Percentiles rank a stretch among this genome's conserved stretches.
Conservation (phyloP, 495 filamentous ascomycete species). For the Gamarada debralockiae region DNA sequence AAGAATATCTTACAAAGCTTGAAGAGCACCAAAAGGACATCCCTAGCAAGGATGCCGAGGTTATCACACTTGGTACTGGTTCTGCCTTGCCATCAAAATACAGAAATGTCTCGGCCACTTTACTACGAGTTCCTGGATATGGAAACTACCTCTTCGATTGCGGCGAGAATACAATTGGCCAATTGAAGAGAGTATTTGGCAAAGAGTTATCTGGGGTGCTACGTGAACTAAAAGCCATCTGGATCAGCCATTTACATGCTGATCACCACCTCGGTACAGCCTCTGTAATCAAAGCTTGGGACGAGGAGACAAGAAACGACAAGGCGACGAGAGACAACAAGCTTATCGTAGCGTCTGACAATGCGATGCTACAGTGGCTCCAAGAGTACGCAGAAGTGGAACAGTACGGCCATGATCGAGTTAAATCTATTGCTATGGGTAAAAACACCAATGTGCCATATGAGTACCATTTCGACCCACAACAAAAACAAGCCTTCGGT, state of each 20-base stretch:
- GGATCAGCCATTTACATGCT: conserved; percentile 93
- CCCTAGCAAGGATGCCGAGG: conserved; percentile 68
- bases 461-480: neutral
- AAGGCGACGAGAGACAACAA: conserved; percentile 37
- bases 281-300: conserved; percentile 76
- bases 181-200: conserved; percentile 71
- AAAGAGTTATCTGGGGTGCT: conserved; percentile 65
- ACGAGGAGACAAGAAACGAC: conserved; percentile 30
- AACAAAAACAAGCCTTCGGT: conserved; percentile 27
- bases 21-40: conserved; percentile 48
- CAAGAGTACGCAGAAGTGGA: conserved; percentile 75
- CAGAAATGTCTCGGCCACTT: conserved; percentile 87
- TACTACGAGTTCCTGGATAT: conserved; percentile 75
- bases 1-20: conserved; percentile 34
- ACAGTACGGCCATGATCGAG: conserved; percentile 61
- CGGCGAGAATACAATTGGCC: conserved; percentile 92
- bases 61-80: conserved; percentile 86
- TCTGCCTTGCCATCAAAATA: conserved; percentile 87
- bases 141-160: conserved; percentile 87
- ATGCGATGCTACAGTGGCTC: conserved; percentile 66
- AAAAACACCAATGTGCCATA: conserved; percentile 9
- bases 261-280: conserved; percentile 90
- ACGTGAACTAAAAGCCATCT: conserved; percentile 75
- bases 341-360: conserved; percentile 58
- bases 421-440: conserved; percentile 19